Conservation (phyloP, 2,329 filamentous ascomycete species). For the Lecanicillium sp. region DNA sequence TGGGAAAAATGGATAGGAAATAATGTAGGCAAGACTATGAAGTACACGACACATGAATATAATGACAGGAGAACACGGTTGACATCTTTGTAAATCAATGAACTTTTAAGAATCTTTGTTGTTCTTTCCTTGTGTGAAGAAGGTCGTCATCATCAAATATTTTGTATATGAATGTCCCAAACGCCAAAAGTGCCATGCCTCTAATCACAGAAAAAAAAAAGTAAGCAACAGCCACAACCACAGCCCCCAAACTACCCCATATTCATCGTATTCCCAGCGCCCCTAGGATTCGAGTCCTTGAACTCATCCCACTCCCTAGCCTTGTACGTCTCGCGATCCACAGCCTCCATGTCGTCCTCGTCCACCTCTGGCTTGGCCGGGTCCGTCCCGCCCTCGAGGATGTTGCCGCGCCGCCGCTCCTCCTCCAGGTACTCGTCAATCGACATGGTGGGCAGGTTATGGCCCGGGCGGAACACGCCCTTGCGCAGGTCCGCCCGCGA, state of each 20-base stretch:
- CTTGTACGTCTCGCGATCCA: conserved; percentile 86
- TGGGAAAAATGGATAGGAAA: too few species aligned
- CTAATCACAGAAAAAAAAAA: not conserved
- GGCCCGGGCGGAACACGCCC: conserved; percentile 82
- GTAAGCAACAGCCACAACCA: not conserved
- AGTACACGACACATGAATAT: too few species aligned
- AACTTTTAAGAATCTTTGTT: too few species aligned
- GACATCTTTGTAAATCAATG: too few species aligned
- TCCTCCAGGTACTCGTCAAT: conserved; percentile 98
- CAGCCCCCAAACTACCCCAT: conserved; percentile 42
- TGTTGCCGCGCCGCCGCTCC: conserved; percentile 73
- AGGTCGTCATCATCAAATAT: too few species aligned
- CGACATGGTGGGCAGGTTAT: conserved; percentile 93
- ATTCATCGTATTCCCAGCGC: conserved; percentile 76
- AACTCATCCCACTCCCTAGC: conserved; percentile 94
- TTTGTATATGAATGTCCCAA: conserved; percentile 2
- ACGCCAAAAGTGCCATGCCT: not conserved
- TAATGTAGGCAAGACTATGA: too few species aligned
- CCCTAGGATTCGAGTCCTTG: conserved; percentile 79
- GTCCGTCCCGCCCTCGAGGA: conserved; percentile 85
- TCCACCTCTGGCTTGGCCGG: conserved; percentile 65
- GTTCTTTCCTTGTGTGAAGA: too few species aligned
- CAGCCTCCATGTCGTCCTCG: conserved; percentile 84
- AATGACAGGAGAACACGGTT: too few species aligned
- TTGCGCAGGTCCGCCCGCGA: conserved; percentile 66